A percentile compares a stretch with the other conserved stretches of the same genome.
Evolutionary conservation across 106 monocot genomes (phyloP).

Genomic region (Phalaenopsis equestris): DNA sequence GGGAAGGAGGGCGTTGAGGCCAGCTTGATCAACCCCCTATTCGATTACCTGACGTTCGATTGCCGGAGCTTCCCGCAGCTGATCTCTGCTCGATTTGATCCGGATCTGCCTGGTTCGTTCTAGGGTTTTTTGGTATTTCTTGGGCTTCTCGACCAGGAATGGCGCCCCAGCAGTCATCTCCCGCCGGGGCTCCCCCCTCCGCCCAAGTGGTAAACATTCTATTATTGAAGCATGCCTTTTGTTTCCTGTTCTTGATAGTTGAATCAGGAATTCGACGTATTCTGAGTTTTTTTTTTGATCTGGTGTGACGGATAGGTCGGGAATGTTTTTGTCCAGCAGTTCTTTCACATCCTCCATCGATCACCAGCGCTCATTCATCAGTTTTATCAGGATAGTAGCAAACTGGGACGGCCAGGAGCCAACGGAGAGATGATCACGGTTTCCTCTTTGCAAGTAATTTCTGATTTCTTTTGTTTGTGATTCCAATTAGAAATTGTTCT

Average conservation of each 20-base stretch:
- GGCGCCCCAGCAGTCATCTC: constrained; percentile 8
- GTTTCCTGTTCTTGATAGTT: not conserved
- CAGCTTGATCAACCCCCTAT: not conserved
- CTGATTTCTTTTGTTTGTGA: constrained; percentile 6
- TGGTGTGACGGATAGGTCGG: constrained; percentile 32
- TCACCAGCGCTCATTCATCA: constrained; percentile 43
- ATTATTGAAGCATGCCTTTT: not conserved
- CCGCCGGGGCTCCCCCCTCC: constrained; percentile 7
- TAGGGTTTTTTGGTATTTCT: not conserved
- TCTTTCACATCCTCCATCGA: constrained; percentile 44
- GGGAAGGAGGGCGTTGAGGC: not conserved
- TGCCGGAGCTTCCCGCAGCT: not conserved
- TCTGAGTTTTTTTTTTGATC: not conserved
- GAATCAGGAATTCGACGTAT: not conserved
- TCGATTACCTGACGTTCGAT: not conserved
- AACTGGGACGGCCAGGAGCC: constrained; percentile 40
- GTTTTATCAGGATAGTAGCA: constrained; percentile 54
- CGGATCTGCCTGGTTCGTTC: not conserved
- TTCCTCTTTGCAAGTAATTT: constrained; percentile 40
- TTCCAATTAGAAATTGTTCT: not conserved
- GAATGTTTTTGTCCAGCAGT: constrained; percentile 55
- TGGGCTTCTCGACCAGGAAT: not conserved
- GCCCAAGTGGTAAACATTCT: constrained; percentile 8
- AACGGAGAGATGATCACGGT: constrained; percentile 30
- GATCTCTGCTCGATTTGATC: not conserved